phyloP scores from a whole-genome alignment of 176 grass and related monocot species.

The Oryza punctata region DNA sequence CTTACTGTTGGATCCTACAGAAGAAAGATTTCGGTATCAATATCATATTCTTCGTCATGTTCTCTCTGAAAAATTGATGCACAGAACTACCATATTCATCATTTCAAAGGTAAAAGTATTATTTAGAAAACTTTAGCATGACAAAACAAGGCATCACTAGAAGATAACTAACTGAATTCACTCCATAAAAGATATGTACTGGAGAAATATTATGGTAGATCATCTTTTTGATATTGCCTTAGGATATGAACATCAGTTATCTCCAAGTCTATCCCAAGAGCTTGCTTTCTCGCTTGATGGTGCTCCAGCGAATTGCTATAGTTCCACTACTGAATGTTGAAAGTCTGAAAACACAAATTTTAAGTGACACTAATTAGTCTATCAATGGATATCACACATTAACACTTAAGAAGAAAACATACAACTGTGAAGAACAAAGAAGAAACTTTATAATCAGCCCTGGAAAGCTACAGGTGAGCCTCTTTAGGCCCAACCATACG shows the following conservation, averaged over 20 bases:
- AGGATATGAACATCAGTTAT: neutral
- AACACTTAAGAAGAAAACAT: conserved; percentile 8
- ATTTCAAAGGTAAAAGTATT: neutral
- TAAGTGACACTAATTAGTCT: conserved; percentile 6
- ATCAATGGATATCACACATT: conserved; percentile 16
- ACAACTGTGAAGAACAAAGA: too few relatives aligned
- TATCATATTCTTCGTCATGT: neutral
- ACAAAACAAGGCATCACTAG: neutral
- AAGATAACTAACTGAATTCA: neutral
- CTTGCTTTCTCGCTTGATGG: neutral
- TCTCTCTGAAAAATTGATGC: neutral
- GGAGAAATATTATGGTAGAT: neutral
- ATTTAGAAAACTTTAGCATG: neutral
- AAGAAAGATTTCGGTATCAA: neutral
- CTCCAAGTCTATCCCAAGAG: neutral
- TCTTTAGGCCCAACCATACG: neutral
- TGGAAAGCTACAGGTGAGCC: neutral
- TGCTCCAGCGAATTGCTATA: neutral
- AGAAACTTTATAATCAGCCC: neutral
- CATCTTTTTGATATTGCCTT: neutral
- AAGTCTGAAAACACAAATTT: neutral
- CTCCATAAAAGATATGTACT: neutral
- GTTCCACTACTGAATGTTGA: neutral
- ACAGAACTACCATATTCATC: neutral
- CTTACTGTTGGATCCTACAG: too few relatives aligned